Evolutionary conservation across 2,329 filamentous ascomycete genomes (phyloP).

Genomic region (Aspergillus japonicus): DNA sequence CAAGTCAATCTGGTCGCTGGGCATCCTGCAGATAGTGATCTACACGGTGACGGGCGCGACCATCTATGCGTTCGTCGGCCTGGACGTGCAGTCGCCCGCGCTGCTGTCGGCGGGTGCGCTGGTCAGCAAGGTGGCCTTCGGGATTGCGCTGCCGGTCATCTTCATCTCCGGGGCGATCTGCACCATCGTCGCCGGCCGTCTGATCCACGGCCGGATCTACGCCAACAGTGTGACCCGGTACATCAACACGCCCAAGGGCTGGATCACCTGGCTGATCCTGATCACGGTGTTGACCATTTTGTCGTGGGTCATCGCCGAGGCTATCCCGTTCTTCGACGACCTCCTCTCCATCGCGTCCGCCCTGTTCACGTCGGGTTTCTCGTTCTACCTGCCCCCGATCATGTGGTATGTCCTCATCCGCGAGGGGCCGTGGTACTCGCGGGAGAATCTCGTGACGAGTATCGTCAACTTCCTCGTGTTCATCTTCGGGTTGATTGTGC

Average conservation of each 20-base stretch:
- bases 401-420: constrained; percentile 28
- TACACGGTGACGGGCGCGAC: constrained; percentile 14
- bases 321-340: constrained; percentile 22
- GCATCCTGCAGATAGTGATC: constrained; percentile 9
- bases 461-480: background rate
- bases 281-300: constrained; percentile 16
- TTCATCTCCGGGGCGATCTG: constrained; percentile 24
- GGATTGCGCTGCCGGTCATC: constrained; percentile 11
- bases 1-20: constrained; percentile 12
- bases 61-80: constrained; percentile 30
- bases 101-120: constrained; percentile 24
- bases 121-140: constrained; percentile 9
- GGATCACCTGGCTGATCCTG: constrained; percentile 19
- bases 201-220: constrained; percentile 21
- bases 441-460: background rate
- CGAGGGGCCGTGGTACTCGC: constrained; percentile 19
- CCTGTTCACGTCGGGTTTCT: constrained; percentile 82
- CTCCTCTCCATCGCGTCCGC: constrained; percentile 47
- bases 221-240: constrained; percentile 15
- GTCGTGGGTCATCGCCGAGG: constrained; percentile 22
- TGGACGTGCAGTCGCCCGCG: constrained; percentile 27
- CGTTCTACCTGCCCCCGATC: constrained; percentile 65
- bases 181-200: constrained; percentile 20
- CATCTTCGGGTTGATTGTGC: background rate
- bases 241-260: constrained; percentile 21